These are phyloP conservation scores for Mediolabrus comicus DNA, from an alignment of 108 stramenopile genomes.

Conservation along the genomic window DNA sequence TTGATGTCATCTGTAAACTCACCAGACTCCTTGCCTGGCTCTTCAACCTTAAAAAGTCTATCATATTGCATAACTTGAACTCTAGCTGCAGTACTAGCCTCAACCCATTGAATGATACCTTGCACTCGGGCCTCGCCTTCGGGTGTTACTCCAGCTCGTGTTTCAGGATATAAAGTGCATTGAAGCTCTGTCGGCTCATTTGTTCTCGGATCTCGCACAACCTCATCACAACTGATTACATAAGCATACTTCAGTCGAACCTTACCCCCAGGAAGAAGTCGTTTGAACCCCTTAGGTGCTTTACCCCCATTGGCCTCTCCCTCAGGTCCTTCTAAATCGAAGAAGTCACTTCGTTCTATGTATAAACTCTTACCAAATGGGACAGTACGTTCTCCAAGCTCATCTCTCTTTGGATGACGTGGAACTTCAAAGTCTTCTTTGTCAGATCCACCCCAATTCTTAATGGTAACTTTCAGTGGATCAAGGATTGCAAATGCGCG, in stretches of 20 bases:
- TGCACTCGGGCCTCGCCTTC: constrained; percentile 80
- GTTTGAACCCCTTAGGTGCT: constrained; percentile 87
- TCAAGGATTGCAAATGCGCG: constrained; percentile 83
- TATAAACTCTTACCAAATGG: constrained; percentile 79
- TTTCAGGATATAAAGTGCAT: constrained; percentile 78
- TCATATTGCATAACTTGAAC: constrained; percentile 85
- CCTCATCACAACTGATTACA: constrained; percentile 81
- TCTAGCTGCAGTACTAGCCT: constrained; percentile 57
- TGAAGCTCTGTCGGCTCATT: constrained; percentile 71
- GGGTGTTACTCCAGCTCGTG: constrained; percentile 81
- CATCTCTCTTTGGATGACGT: constrained; percentile 79
- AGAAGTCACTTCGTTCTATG: constrained; percentile 89
- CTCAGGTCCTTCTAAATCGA: constrained; percentile 83
- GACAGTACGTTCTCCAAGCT: constrained; percentile 74
- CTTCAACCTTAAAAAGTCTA: constrained; percentile 80
- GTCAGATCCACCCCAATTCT: constrained; percentile 70
- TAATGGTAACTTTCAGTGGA: constrained; percentile 84
- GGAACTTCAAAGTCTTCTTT: constrained; percentile 73
- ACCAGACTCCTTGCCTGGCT: constrained; percentile 80
- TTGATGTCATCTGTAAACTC: constrained; percentile 84
- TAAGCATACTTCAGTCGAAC: constrained; percentile 90
- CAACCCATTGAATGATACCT: constrained; percentile 94
- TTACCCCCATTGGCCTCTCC: constrained; percentile 58
- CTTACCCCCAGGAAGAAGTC: constrained; percentile 67
- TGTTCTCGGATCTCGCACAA: constrained; percentile 73